phyloP scores from a whole-genome alignment of 176 grass and related monocot genomes.

The Oryza nivara region DNA sequence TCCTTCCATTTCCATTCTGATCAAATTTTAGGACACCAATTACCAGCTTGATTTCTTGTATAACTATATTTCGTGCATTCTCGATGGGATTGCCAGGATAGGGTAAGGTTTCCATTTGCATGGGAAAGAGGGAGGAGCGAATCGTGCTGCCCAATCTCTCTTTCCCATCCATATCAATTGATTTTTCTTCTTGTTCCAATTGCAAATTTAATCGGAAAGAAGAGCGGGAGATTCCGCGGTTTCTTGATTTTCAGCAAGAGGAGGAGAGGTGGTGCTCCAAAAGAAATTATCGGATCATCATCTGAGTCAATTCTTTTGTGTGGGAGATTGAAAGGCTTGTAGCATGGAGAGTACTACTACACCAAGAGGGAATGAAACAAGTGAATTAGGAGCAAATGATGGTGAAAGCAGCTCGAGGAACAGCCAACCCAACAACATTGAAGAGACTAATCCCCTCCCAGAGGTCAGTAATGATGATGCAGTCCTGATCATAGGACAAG shows the following conservation, averaged over 20 bases:
- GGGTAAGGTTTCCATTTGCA: conserved; percentile 39
- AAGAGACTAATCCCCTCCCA: conserved; percentile 14
- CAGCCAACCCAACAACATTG: conserved; percentile 29
- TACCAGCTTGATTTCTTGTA: not conserved
- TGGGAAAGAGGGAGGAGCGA: conserved; percentile 43
- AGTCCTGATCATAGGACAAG: conserved; percentile 38
- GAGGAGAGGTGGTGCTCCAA: not conserved
- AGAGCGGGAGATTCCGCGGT: not conserved
- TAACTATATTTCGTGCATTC: not conserved
- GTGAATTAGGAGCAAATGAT: conserved; percentile 26
- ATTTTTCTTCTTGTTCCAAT: conserved; percentile 16
- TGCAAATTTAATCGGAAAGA: conserved; percentile 17
- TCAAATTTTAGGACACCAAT: not conserved
- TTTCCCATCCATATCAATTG: conserved; percentile 37
- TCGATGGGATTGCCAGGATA: conserved; percentile 36
- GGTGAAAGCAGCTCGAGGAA: conserved; percentile 39
- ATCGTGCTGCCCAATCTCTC: conserved; percentile 18
- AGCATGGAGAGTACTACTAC: conserved; percentile 65
- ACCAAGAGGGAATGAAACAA: conserved; percentile 55
- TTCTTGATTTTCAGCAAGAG: conserved; percentile 12
- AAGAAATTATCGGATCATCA: not conserved
- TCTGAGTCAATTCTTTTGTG: not conserved
- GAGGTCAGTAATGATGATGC: conserved; percentile 32
- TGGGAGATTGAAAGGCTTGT: not conserved
- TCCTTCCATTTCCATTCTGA: not conserved